Percentiles rank a stretch among this genome's conserved stretches.
These are phyloP conservation scores for Cordyceps pruinosa DNA, from an alignment of 2,329 filamentous ascomycete species.

Conservation along the genomic window DNA sequence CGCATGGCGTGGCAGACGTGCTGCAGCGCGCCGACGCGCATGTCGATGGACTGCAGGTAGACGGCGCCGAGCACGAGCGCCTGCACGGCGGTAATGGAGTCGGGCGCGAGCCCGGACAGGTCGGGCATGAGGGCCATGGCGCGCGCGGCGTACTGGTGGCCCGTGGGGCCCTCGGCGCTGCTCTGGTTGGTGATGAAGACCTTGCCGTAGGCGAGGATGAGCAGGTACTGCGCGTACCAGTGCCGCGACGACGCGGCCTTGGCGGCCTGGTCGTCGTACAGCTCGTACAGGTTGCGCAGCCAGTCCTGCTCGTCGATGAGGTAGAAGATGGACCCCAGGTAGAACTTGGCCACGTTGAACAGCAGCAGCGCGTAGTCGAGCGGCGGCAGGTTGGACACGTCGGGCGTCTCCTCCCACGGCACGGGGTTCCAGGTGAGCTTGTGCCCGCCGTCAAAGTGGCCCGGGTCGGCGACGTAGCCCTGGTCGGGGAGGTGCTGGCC, in stretches of 20 bases:
- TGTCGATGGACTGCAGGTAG: slow-evolving; percentile 30
- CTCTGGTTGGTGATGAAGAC: slow-evolving; percentile 22
- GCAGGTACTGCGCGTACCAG: slow-evolving; percentile 27
- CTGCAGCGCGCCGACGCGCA: slow-evolving; percentile 28
- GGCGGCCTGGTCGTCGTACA: slow-evolving; percentile 17
- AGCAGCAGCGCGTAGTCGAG: slow-evolving; percentile 20
- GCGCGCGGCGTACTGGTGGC: slow-evolving; percentile 31
- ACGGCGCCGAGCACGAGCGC: slow-evolving; percentile 26
- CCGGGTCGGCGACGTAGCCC: slow-evolving; percentile 24
- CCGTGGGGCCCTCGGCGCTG: slow-evolving; percentile 24
- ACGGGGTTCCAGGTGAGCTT: slow-evolving; percentile 22
- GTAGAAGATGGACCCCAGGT: slow-evolving; percentile 19
- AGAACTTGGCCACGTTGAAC: slow-evolving; percentile 21
- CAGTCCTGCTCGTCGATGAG: slow-evolving; percentile 20
- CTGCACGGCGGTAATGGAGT: slow-evolving; percentile 25
- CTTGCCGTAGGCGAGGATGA: slow-evolving; percentile 28
- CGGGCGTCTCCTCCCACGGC: slow-evolving; percentile 19
- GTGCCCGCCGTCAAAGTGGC: slow-evolving; percentile 27
- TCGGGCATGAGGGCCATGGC: slow-evolving; percentile 34
- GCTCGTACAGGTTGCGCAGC: slow-evolving; percentile 16
- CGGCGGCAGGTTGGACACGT: slow-evolving; percentile 22
- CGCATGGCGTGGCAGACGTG: slow-evolving; percentile 29
- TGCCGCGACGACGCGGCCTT: slow-evolving; percentile 16
- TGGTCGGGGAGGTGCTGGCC: slow-evolving; percentile 27
- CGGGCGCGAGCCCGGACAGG: slow-evolving; percentile 24